Evolutionary conservation across 371 early-diverging fungal species (phyloP).

Genomic region (Actinomortierella ambigua): DNA sequence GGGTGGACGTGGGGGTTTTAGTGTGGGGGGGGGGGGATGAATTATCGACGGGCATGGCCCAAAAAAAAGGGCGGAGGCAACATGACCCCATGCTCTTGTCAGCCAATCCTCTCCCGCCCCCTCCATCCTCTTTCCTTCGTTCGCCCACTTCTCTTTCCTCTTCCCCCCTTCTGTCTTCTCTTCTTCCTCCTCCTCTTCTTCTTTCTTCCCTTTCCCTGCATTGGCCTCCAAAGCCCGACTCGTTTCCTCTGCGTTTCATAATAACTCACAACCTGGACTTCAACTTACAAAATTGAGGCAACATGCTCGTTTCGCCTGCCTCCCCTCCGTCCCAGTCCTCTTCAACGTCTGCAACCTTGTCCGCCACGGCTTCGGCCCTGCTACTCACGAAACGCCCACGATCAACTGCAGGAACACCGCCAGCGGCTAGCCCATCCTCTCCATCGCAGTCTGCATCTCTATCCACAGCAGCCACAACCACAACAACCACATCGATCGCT

Average conservation of each 20-base stretch:
- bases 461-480: neutral
- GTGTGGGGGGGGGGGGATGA: no score
- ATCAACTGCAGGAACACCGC: conserved; percentile 7
- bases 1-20: no score
- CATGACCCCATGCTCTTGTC: no score
- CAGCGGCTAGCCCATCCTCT: neutral
- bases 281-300: conserved; percentile 5
- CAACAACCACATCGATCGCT: neutral
- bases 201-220: conserved; percentile 2
- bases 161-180: conserved; percentile 1
- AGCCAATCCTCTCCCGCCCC: neutral
- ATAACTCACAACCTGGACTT: neutral
- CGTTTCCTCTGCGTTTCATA: neutral
- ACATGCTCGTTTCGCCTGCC: neutral
- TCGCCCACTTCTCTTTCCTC: neutral
- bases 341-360: conserved; percentile 3
- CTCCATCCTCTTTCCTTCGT: neutral
- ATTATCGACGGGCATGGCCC: no score
- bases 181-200: conserved; percentile 10
- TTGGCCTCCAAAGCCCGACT: neutral
- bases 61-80: no score
- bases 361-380: conserved; percentile 4
- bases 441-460: neutral
- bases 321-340: neutral
- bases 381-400: conserved; percentile 40